A percentile compares a stretch with the other conserved stretches of the same genome.
Conservation (phyloP, 305 asterid species). For the Solanum chacoense region DNA sequence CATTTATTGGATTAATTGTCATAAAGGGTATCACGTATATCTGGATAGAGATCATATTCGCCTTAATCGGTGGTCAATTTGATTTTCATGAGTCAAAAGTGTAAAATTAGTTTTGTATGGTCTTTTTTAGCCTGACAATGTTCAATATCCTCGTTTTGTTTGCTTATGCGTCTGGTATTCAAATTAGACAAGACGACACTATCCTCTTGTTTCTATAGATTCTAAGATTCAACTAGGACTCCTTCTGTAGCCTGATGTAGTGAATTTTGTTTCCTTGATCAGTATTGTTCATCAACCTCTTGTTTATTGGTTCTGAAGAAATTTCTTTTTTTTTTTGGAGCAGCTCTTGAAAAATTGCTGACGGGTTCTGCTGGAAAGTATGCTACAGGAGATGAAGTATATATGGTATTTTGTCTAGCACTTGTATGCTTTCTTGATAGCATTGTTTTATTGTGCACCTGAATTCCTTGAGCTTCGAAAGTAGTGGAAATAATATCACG, state of each 20-base stretch:
- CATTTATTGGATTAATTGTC: not conserved
- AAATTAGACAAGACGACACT: not conserved
- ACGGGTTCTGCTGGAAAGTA: constrained; percentile 26
- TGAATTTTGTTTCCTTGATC: not conserved
- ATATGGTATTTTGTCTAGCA: constrained; percentile 29
- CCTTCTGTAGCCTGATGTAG: not conserved
- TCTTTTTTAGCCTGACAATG: not conserved
- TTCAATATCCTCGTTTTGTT: not conserved
- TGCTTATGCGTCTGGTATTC: not conserved
- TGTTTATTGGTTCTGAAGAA: not conserved
- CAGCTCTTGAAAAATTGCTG: constrained; percentile 75
- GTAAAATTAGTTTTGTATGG: not conserved
- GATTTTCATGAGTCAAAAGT: not conserved
- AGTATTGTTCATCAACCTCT: not conserved
- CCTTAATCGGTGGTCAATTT: not conserved
- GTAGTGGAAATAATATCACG: not conserved
- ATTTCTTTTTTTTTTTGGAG: not conserved
- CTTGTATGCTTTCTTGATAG: not conserved
- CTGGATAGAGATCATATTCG: not conserved
- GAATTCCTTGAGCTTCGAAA: not conserved
- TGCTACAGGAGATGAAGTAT: constrained; percentile 48
- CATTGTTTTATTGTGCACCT: not conserved
- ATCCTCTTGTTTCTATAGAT: not conserved
- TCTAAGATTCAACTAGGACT: not conserved
- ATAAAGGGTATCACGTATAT: not conserved